Base-by-base conservation (phyloP, 768 basidiomycete species). In the Boletus huronensis region DNA sequence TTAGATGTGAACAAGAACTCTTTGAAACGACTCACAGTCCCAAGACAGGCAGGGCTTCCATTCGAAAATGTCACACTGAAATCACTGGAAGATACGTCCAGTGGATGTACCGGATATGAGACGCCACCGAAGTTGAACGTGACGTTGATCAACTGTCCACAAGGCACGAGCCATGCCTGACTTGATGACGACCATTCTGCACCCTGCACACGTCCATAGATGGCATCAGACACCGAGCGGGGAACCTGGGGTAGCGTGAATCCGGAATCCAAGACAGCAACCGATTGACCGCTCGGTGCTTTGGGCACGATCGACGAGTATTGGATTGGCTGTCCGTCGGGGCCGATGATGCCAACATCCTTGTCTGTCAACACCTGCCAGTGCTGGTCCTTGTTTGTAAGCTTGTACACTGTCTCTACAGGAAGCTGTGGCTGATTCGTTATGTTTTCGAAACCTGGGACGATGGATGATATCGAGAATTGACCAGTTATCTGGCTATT, bases 351-450 rank as follows among this genome's bases (percentile, higher is more conserved):
- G 25, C 85, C 88, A 42, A 74, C 70, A 50, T 80, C 64, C 58
- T 79, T 77, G 71, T 91, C 87, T 0, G 85, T 84, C 51, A 85
- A 68, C 13, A 83, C 76, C 62, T 90, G 88, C 89, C 89, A 92
- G 68, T 92, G 90, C 71, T 91, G 90, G 62, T 90, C 86, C 50
- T 78, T 74, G 65, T 81, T 68, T 29, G 86, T 72, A 39, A 87
- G 68, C 53, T 72, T 74, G 60, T 82, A 81, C 34, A 90, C 86
- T 23, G 75, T 81, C 60, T 86, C 81, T 16, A 92, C 81, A 50
- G 80, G 72, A 40, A 91, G 75, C 64, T 87, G 79, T 1, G 87
- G 82, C 77, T 82, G 82, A 57, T 58, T 79, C 6, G 75, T 74
- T 50, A 92, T 77, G 61, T 79, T 79, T 63, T 83, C 81, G 53